Percentiles rank a stretch among this genome's conserved stretches.
Conservation (phyloP, 1,139 yeast genomes). For the Pichia sp. region DNA sequence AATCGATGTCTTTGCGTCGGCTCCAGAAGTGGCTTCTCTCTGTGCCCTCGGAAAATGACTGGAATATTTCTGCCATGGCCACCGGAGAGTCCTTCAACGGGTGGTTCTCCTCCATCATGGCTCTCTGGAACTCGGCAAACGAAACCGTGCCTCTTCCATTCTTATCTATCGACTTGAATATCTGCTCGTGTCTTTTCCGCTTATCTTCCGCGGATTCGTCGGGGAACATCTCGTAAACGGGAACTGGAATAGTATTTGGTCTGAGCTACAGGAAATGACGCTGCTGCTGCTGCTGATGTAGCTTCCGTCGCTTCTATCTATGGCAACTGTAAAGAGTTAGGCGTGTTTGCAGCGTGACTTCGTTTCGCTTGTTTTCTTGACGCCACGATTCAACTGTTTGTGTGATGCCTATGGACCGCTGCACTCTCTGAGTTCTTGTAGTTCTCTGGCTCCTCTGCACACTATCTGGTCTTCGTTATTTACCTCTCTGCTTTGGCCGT, state of each 20-base stretch:
- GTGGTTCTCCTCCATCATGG: constrained; percentile 52
- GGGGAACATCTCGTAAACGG: constrained; percentile 10
- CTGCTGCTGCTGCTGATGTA: no score
- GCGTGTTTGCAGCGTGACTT: no score
- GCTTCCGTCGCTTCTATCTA: no score
- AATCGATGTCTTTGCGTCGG: constrained; percentile 26
- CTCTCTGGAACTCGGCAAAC: constrained; percentile 49
- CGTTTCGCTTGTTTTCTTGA: no score
- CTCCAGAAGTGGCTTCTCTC: constrained; percentile 24
- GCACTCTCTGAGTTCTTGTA: neutral
- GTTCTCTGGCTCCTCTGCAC: neutral
- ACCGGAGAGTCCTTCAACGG: constrained; percentile 65
- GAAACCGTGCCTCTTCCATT: constrained; percentile 54
- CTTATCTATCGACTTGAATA: constrained; percentile 50
- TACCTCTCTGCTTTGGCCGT: neutral
- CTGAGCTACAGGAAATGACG: neutral
- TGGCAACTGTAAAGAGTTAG: no score
- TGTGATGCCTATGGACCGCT: no score
- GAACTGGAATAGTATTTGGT: neutral
- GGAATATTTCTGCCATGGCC: constrained; percentile 41
- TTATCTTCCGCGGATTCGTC: constrained; percentile 22
- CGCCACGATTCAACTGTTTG: no score
- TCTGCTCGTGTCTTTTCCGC: constrained; percentile 27
- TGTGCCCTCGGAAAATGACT: constrained; percentile 25
- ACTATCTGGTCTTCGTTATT: neutral